phyloP scores from a whole-genome alignment of 2,329 filamentous ascomycete species.

The Moelleriella libera region DNA sequence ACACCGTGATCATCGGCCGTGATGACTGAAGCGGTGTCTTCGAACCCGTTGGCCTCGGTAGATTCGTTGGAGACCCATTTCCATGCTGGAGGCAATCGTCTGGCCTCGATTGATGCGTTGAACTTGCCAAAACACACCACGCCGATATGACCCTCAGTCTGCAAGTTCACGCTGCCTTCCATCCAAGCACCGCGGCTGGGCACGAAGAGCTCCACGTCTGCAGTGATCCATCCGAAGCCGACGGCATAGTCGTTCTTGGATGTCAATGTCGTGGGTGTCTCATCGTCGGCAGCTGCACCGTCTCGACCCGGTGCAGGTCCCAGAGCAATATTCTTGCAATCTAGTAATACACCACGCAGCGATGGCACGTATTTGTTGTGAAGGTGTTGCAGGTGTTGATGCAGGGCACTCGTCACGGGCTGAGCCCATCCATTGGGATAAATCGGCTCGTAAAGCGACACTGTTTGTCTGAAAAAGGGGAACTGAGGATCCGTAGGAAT shows the following conservation, averaged over 20 bases:
- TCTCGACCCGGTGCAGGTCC: constrained; percentile 41
- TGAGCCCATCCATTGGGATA: constrained; percentile 56
- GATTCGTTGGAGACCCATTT: constrained; percentile 53
- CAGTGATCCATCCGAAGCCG: constrained; percentile 77
- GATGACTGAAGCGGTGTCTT: constrained; percentile 25
- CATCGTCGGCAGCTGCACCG: constrained; percentile 31
- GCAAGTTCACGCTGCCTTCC: constrained; percentile 70
- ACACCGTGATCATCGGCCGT: constrained; percentile 37
- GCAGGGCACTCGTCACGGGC: constrained; percentile 55
- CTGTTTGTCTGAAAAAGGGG: constrained; percentile 66
- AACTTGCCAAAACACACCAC: constrained; percentile 85
- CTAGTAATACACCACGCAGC: constrained; percentile 60
- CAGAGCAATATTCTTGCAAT: constrained; percentile 55
- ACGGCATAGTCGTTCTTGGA: constrained; percentile 72
- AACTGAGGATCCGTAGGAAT: constrained; percentile 32
- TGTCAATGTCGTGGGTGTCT: constrained; percentile 29
- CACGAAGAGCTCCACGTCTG: constrained; percentile 71
- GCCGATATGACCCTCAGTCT: constrained; percentile 79
- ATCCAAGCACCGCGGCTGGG: constrained; percentile 61
- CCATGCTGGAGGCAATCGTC: constrained; percentile 65
- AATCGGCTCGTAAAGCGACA: constrained; percentile 67
- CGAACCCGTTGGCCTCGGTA: constrained; percentile 22
- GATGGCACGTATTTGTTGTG: constrained; percentile 64
- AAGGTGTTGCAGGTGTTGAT: constrained; percentile 62
- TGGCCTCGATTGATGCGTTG: constrained; percentile 72